phyloP scores from a whole-genome alignment of 495 filamentous ascomycete genomes.

The Podospora anserina region DNA sequence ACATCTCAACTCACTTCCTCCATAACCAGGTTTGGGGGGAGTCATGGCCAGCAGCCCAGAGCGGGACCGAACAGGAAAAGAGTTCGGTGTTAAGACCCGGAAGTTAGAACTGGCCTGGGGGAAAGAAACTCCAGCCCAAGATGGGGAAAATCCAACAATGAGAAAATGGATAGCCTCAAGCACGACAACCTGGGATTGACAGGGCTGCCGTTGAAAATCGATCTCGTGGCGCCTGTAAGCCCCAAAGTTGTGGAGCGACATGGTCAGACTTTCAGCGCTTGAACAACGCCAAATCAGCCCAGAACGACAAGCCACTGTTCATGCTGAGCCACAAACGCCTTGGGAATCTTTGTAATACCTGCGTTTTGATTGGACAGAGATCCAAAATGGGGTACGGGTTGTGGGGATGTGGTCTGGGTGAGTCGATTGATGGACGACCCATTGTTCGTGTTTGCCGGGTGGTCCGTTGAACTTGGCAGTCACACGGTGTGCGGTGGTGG shows the following conservation, averaged over 20 bases:
- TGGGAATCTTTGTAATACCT: conserved; percentile 25
- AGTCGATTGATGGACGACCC: conserved; percentile 9
- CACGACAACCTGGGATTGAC: conserved; percentile 8
- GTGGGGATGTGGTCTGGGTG: background rate
- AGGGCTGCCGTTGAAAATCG: background rate
- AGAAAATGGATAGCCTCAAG: background rate
- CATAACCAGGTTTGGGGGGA: background rate
- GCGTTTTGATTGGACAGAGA: conserved; percentile 21
- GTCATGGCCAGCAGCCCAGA: background rate
- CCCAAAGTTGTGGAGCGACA: conserved; percentile 8
- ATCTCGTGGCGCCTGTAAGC: background rate
- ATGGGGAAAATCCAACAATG: background rate
- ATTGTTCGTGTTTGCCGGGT: background rate
- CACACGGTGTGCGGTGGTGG: conserved; percentile 2
- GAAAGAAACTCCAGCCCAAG: background rate
- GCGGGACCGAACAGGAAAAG: background rate
- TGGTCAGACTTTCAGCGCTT: conserved; percentile 13
- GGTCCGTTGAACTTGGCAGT: background rate
- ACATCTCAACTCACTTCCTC: background rate
- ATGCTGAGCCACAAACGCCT: conserved; percentile 21
- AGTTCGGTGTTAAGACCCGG: background rate
- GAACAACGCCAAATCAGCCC: conserved; percentile 24
- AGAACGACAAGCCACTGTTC: conserved; percentile 32
- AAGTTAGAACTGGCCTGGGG: background rate
- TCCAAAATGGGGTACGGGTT: background rate